Base-by-base conservation (phyloP, 1,284 basidiomycete species). In the Phellopilus nigrolimitatus region DNA sequence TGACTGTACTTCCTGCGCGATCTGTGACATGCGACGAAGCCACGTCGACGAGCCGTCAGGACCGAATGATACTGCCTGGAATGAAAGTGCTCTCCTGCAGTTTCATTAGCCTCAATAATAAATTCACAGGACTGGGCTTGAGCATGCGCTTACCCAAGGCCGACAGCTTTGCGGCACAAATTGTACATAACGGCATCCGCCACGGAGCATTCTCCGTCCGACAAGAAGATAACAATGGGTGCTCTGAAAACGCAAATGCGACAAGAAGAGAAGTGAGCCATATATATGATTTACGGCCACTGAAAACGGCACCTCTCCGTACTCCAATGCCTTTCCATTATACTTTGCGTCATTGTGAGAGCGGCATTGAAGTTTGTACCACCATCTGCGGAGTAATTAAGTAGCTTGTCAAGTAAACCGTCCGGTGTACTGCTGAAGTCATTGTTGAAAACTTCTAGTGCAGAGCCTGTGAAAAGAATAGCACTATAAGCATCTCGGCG, bases 191-290 rank as follows among this genome's bases (percentile, higher is more conserved):
- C 61, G 0, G 61, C 19, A 47, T 82, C 76, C 0, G 51, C 51
- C 15, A 76, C 66, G 1, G 41, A 27, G 49, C 74, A 74, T 62
- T 79, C 73, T 0, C 81, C 82, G 52, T 81, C 80, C 0, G 81
- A 83, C 13, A 84, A 66, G 62, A 83, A 83, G 25, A 84, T 72
- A n/a, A 83, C 64, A n/a, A 84, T 72, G 0, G 81, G 82, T 0
- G 67, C 61, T 50, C 81, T 82, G 19, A 15, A 7, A 2, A 19
- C 6, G 19, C 30, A 15, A 36, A 17, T 47, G 22, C 12, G 27
- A 21, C 13, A 46, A 30, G 15, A 22, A 33, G 8, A 56, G 13
- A n/a, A 36, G 17, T n/a, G n/a, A n/a, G n/a, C n/a, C n/a, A 19
- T 6, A 15, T 5, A 8, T 10, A 3, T 30, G 3, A 4, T 21